Base-by-base conservation (phyloP, 768 basidiomycete genomes). In the Arthromyces matolae region DNA sequence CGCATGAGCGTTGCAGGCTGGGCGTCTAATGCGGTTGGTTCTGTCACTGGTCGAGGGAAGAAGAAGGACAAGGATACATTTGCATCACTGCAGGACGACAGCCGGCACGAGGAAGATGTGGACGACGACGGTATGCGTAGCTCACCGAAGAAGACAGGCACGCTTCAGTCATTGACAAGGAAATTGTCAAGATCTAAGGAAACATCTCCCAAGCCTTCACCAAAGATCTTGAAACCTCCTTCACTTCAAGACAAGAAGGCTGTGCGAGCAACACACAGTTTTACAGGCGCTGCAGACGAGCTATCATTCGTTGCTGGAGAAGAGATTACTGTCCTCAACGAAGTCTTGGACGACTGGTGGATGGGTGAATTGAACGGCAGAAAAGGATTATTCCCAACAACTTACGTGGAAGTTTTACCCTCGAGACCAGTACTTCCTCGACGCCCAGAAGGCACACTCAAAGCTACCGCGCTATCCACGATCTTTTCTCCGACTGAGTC, bases 301-400 rank as follows among this genome's bases (percentile, higher is more conserved):
- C 71, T 96, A 29, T 76, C 76, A 34, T 85, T 95, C 69, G 76
- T 70, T 48, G 69, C 74, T 4, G 93, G 91, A 0, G 84, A 86
- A 32, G 80, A 89, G 55, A 86, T 96, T 47, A 64, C 75, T 12
- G 83, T 93, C 23, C 56, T 89, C 23, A 83, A 81, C 27, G 90
- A 94, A 62, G 88, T 93, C 1, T 71, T 91, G 27, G 87, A 89
- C 52, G 91, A 82, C 50, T 94, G 93, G 93, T 94, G 90, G 87
- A 79, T 92, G 71, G 93, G 92, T 6, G 82, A 87, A 60, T 62
- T 81, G 27, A 68, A 77, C 46, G 89, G 88, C 2, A 73, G 72
- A 52, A 81, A 76, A 42, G 93, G 93, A 12, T 62, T 95, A 33
- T 94, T 96, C 74, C 93, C 93, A 0, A 76, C 80, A 1, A 76